Conservation (phyloP, 495 filamentous ascomycete genomes). For the Penicillium longicatenatum region DNA sequence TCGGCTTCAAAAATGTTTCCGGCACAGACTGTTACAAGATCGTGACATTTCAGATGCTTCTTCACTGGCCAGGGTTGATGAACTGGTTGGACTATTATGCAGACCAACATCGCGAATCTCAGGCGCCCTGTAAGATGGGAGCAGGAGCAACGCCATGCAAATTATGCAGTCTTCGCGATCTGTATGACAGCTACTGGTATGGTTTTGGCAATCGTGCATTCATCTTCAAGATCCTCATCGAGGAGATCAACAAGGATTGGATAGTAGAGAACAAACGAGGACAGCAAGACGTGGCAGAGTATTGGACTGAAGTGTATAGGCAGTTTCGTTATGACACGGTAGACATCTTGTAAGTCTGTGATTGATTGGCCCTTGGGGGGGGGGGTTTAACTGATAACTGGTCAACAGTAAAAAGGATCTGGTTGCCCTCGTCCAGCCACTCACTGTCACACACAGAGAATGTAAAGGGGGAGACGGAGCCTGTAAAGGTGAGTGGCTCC, state of each 20-base stretch:
- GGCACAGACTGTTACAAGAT: conserved; percentile 46
- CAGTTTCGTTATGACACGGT: conserved; percentile 9
- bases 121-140: neutral
- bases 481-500: neutral
- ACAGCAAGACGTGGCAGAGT: conserved; percentile 33
- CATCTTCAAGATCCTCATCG: conserved; percentile 10
- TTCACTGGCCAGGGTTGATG: conserved; percentile 42
- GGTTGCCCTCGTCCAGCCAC: neutral
- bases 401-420: neutral
- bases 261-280: neutral
- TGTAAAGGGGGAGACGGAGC: neutral
- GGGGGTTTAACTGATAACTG: neutral
- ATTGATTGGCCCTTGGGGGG: too few species aligned
- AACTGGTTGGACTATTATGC: conserved; percentile 31
- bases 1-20: neutral
- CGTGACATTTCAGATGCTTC: conserved; percentile 37
- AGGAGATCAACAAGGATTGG: conserved; percentile 5
- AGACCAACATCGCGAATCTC: neutral
- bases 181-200: conserved; percentile 28
- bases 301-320: conserved; percentile 17
- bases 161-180: conserved; percentile 18
- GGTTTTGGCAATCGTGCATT: neutral
- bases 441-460: neutral
- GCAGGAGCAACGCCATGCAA: conserved; percentile 10
- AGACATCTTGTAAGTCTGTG: conserved; percentile 13